Evolutionary conservation across 2,329 filamentous ascomycete genomes (phyloP).

Genomic region (Trichoderma polysporum): DNA sequence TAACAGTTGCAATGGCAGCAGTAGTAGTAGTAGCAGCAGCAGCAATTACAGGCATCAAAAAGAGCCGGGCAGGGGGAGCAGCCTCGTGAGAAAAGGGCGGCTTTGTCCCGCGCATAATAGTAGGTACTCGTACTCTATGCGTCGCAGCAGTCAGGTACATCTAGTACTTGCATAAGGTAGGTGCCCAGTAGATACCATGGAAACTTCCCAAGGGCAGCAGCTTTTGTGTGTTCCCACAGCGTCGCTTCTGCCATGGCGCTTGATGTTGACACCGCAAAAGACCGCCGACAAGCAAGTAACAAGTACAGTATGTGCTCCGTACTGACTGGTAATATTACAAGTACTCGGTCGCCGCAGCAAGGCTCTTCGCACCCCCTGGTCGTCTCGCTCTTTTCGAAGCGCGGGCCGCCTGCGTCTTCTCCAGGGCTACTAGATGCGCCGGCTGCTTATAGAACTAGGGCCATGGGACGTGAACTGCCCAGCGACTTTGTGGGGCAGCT

Average conservation of each 20-base stretch:
- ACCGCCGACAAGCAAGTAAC: not conserved
- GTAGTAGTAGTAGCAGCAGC: not conserved
- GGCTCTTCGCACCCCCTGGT: not conserved
- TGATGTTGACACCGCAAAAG: no score
- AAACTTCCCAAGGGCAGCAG: not conserved
- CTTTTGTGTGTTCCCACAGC: not conserved
- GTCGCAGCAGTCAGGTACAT: not conserved
- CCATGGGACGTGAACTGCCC: not conserved
- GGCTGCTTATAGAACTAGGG: not conserved
- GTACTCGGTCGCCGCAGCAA: no score
- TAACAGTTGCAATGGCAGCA: not conserved
- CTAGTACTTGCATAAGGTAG: not conserved
- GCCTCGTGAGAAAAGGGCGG: not conserved
- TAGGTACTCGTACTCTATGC: not conserved
- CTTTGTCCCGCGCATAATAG: not conserved
- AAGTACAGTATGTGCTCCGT: not conserved
- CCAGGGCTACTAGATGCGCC: not conserved
- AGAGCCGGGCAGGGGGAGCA: not conserved
- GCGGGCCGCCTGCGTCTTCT: not conserved
- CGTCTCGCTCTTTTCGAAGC: not conserved
- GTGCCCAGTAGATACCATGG: not conserved
- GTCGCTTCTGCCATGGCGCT: not conserved
- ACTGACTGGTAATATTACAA: not conserved
- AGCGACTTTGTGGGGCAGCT: not conserved
- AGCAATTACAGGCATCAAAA: not conserved